Conservation (phyloP, 2,329 filamentous ascomycete species). For the Sporothrix brunneoviolacea region DNA sequence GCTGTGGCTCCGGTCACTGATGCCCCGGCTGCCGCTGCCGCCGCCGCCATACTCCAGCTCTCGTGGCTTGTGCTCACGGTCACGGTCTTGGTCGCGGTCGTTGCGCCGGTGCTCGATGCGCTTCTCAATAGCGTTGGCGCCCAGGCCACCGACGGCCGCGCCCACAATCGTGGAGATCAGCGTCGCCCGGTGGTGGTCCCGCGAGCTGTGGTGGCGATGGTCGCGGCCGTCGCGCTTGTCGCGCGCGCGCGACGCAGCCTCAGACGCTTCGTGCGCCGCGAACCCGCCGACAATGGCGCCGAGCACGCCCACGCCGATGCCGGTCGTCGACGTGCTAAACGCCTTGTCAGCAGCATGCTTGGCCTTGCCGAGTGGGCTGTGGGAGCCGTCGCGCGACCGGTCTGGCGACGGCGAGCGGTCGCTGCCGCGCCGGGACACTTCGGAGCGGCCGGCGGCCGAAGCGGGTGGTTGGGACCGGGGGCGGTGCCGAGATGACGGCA, state of each 20-base stretch:
- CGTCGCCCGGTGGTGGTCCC: constrained; percentile 24
- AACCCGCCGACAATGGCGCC: constrained; percentile 49
- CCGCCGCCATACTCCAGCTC: constrained; percentile 8
- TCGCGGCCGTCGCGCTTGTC: constrained; percentile 22
- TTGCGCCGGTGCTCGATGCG: constrained; percentile 33
- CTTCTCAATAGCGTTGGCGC: constrained; percentile 45
- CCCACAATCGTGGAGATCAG: constrained; percentile 46
- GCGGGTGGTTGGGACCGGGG: constrained; percentile 24
- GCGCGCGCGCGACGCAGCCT: constrained; percentile 24
- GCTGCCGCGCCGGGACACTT: constrained; percentile 5
- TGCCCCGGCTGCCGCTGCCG: background rate
- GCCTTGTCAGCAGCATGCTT: constrained; percentile 37
- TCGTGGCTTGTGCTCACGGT: constrained; percentile 19
- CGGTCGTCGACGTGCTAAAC: constrained; percentile 42
- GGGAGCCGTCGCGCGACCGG: constrained; percentile 11
- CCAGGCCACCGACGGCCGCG: constrained; percentile 48
- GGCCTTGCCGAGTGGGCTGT: constrained; percentile 34
- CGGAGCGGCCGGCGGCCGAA: constrained; percentile 2
- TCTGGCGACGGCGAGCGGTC: constrained; percentile 9
- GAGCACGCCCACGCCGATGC: constrained; percentile 44
- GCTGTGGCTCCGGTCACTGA: constrained; percentile 7
- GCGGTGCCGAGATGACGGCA: constrained; percentile 22
- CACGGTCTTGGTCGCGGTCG: constrained; percentile 20
- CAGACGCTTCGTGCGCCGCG: constrained; percentile 38
- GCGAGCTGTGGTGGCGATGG: constrained; percentile 22